Evolutionary conservation across 768 basidiomycete species (phyloP).

Genomic region (Lanmaoa pseudosensibilis): DNA sequence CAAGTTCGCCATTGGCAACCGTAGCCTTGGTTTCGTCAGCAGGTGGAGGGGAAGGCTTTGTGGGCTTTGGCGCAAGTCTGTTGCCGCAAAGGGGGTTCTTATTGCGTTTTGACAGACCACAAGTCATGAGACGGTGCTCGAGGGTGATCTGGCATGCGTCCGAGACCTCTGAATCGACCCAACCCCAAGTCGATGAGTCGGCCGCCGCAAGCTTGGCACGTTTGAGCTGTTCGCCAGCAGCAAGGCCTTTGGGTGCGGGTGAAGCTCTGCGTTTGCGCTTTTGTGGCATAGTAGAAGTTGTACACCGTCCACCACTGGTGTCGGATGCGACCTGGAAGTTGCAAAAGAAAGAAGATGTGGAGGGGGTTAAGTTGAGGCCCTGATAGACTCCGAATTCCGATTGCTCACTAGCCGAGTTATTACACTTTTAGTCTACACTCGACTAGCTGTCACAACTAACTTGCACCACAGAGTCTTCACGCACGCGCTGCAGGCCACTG

Average conservation of each 20-base stretch:
- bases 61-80: slow-evolving; percentile 42
- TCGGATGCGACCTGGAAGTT: slow-evolving; percentile 5
- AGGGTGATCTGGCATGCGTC: slow-evolving; percentile 58
- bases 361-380: slow-evolving; percentile 14
- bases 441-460: too few relatives aligned
- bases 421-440: not conserved
- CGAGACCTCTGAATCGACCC: slow-evolving; percentile 70
- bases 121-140: slow-evolving; percentile 66
- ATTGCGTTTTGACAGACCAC: slow-evolving; percentile 59
- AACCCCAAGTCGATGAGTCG: slow-evolving; percentile 65
- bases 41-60: slow-evolving; percentile 14
- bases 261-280: slow-evolving; percentile 60
- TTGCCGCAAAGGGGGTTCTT: slow-evolving; percentile 56
- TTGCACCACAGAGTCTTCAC: not conserved
- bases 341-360: slow-evolving; percentile 10
- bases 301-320: not conserved
- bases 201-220: slow-evolving; percentile 50
- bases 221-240: slow-evolving; percentile 63
- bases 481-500: not conserved
- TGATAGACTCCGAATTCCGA: slow-evolving; percentile 27
- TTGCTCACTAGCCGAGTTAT: slow-evolving; percentile 4
- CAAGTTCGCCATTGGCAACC: slow-evolving; percentile 43
- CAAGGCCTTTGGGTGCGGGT: slow-evolving; percentile 49
- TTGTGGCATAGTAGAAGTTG: slow-evolving; percentile 43
- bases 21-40: slow-evolving; percentile 10